These are phyloP conservation scores for Gracilaria caudata DNA, from an alignment of 23 red algal species.

Conservation along the genomic window DNA sequence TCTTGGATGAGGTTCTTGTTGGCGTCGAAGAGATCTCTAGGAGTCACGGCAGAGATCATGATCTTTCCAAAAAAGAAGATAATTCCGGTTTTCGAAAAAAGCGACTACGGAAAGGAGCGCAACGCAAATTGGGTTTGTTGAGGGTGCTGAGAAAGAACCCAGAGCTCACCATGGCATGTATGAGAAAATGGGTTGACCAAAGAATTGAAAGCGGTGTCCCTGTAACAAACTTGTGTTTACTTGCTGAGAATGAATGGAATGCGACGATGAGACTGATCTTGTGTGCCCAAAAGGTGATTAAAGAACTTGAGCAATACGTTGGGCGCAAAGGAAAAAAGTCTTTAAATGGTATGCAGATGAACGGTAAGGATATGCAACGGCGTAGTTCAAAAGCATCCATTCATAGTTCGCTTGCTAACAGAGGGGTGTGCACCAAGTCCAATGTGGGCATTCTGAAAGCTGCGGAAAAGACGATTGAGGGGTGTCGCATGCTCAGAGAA, in stretches of 20 bases:
- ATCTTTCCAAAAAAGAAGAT: neutral
- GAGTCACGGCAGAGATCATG: neutral
- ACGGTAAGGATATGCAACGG: slow-evolving; percentile 22
- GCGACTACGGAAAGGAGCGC: neutral
- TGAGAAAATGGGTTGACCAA: slow-evolving; percentile 13
- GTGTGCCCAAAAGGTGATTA: slow-evolving; percentile 47
- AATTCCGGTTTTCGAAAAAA: neutral
- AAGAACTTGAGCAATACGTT: slow-evolving; percentile 38
- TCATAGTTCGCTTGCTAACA: slow-evolving; percentile 11
- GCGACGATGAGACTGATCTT: slow-evolving; percentile 37
- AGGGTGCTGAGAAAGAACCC: slow-evolving; percentile 14
- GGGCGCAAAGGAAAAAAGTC: neutral
- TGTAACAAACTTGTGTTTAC: slow-evolving; percentile 22
- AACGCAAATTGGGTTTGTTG: neutral
- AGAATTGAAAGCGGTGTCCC: neutral
- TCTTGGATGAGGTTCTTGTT: slow-evolving; percentile 15
- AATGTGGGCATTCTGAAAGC: slow-evolving; percentile 20
- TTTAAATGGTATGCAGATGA: slow-evolving; percentile 16
- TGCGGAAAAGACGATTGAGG: slow-evolving; percentile 14
- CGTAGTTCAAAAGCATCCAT: neutral
- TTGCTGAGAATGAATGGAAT: slow-evolving; percentile 58
- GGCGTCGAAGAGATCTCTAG: neutral
- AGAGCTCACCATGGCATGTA: slow-evolving; percentile 23
- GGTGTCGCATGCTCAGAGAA: slow-evolving; percentile 33
- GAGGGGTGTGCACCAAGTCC: slow-evolving; percentile 13